Base-by-base conservation (phyloP, 2,329 filamentous ascomycete genomes). In the Colletotrichum truncatum region DNA sequence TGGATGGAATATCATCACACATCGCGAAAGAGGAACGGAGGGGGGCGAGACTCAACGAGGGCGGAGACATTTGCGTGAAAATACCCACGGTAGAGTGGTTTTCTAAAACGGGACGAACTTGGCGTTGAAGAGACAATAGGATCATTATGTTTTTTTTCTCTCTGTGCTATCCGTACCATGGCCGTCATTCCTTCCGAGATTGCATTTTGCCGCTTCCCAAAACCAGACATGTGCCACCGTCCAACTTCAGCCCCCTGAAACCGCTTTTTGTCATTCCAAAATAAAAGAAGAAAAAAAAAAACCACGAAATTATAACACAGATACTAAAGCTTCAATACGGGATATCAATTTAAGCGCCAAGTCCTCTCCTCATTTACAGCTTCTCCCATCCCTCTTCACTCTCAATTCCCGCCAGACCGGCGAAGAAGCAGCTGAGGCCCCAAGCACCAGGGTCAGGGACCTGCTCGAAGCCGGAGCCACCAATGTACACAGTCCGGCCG, bases 401-500 rank as follows among this genome's bases (percentile, higher is more conserved):
- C 70, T 88, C 86, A 57, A 79, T 53, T 2, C 83, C 85, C 16
- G 91, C 90, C 72, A 98, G 75, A 1, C 95, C 96, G 45, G 86
- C 81, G 78, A 98, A 91, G 79, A 99, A 94, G 76, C 90, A 88
- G 32, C 91, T 90, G 69, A 98, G 73, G 0, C 88, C 88, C 83
- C 85, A 90, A 14, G 88, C 89, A n/a, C 96, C 96, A 64, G 86
- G 86, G 57, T 88, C 85, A 0, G 85, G 86, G 8, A 85, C 85
- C 71, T 81, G 74, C 68, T 81, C 74, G 55, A 80, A 81, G 12
- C 78, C 78, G 56, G 75, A 78, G 4, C 91, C 67, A 30, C 92
- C 93, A 53, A 97, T 88, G 76, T 97, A 97, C 10, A 96, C 93
- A 2, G 91, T 88, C 64, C 93, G 83, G 7, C 96, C 96, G 39